Evolutionary conservation across 2,329 filamentous ascomycete genomes (phyloP), one percentile per base, ranked within the genome.

Genomic region (Fonsecaea pedrosoi): DNA sequence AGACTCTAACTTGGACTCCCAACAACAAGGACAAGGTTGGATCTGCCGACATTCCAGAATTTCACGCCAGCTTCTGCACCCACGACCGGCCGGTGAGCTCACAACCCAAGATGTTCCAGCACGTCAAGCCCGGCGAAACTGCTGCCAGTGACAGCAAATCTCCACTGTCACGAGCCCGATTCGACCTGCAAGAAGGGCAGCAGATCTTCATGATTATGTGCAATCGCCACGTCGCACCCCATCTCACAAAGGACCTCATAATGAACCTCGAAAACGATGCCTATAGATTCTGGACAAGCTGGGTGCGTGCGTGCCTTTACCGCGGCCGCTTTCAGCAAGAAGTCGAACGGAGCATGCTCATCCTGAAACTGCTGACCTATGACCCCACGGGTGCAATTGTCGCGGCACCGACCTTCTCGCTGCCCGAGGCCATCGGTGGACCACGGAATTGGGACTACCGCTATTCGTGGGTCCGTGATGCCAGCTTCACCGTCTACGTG

Each of bases 341-440:
- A 2, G 89, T 93, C 5, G 82, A 84, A 32, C 83, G 90, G 63
- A 92, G 90, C 74, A 79, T 93, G 59, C 86, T 93, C 81, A 87
- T 92, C 61, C 78, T 93, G 54, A 93, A 93, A 77, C 83, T 93
- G 78, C 82, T 93, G 72, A 92, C 90, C 0, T 93, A 89, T 72
- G 90, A 93, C 73, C 90, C 90, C 0, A 93, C 90, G 0, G 90
- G 91, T 1, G 91, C 90, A 8, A 92, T 93, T 59, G 84, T 92
- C 38, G 91, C 90, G 0, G 85, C 90, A 1, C 90, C 91, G 0
- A 93, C 90, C 0, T 94, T 93, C 73, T 92, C 90, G 0, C 84
- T 93, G 1, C 90, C 90, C 0, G 90, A 93, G 75, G 88, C 89
- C 59, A 85, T 92, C 45, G 90, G 90, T 18, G 90, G 90, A 13